These are phyloP conservation scores for Aspergillus bridgeri DNA, from an alignment of 495 filamentous ascomycete genomes.

Conservation along the genomic window DNA sequence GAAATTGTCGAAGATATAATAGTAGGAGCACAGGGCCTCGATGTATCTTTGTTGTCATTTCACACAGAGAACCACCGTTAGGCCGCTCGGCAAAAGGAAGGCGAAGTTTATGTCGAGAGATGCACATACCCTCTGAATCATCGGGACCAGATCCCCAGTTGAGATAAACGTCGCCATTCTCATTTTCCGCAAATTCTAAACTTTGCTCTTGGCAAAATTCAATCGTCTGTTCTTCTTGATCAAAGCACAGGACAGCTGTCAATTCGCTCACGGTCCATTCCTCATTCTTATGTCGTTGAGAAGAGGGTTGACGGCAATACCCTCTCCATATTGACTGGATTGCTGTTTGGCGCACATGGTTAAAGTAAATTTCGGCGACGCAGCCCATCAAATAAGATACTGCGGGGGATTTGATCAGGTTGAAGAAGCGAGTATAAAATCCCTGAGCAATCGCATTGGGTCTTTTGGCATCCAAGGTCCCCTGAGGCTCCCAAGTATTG, in stretches of 20 bases:
- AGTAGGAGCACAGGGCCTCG: neutral
- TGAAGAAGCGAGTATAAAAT: slow-evolving; percentile 71
- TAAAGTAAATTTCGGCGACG: slow-evolving; percentile 89
- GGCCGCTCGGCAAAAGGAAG: slow-evolving; percentile 5
- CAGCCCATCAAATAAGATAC: slow-evolving; percentile 92
- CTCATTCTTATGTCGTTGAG: slow-evolving; percentile 64
- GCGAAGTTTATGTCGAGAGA: slow-evolving; percentile 2
- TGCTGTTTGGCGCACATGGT: slow-evolving; percentile 69
- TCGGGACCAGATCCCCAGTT: slow-evolving; percentile 44
- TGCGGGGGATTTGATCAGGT: slow-evolving; percentile 60
- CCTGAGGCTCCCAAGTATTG: slow-evolving; percentile 60
- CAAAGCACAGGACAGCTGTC: slow-evolving; percentile 66
- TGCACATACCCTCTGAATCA: slow-evolving; percentile 42
- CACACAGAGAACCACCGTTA: neutral
- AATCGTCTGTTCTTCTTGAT: slow-evolving; percentile 65
- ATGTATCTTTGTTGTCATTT: neutral
- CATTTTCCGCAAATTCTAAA: slow-evolving; percentile 55
- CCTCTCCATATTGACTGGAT: slow-evolving; percentile 65
- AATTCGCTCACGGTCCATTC: slow-evolving; percentile 71
- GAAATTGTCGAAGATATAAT: neutral
- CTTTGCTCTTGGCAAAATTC: slow-evolving; percentile 68
- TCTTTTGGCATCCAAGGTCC: slow-evolving; percentile 58
- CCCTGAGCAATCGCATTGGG: slow-evolving; percentile 57
- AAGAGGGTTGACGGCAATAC: slow-evolving; percentile 52
- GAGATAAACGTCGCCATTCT: slow-evolving; percentile 50